Base-by-base conservation (phyloP, 2,329 filamentous ascomycete species). In the Chaetomiaceae sp. region DNA sequence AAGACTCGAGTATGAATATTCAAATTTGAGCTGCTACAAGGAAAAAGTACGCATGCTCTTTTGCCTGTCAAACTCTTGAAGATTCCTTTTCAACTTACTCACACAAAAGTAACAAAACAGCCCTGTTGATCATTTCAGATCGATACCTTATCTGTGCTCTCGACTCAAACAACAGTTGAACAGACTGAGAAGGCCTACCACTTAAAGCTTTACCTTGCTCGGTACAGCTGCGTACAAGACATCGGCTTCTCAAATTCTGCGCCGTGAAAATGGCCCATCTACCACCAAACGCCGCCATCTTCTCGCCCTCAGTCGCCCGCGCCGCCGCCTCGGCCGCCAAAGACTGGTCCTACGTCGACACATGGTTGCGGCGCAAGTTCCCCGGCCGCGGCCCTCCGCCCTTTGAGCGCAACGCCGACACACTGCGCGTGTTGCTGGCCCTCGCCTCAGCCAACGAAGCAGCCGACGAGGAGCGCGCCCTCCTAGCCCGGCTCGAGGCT, bases 331-430 rank as follows among this genome's bases (percentile, higher is more conserved):
- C 88, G 12, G 84, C 88, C 58, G 88, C 90, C 43, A 91, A 92
- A 66, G 91, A 96, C 71, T 97, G 92, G 92, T 85, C 84, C 51
- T 90, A 88, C 61, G 81, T 96, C 61, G 90, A 95, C 70, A 76
- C 77, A 63, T 97, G 92, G 91, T 82, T 96, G 11, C 76, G 78
- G 42, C 78, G 81, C 55, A 88, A 88, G 65, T 88, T 88, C 61
- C 77, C 78, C 40, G 79, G 81, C 27, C 81, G 80, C 42, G 68
- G 78, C 0, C 73, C 85, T 0, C 91, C 90, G 0, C 67, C 77
- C 0, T 96, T 96, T 68, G 92, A 97, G 72, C 85, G 90, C 63
- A 96, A 94, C 66, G 79, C 86, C 27, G 88, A 92, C 42, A 96
- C 91, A 0, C 76, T 96, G 46, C 85, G 83, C 59, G 83, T 80